These are phyloP conservation scores for Zoysia japonica DNA, from an alignment of 176 grass and related monocot genomes.

Conservation along the genomic window DNA sequence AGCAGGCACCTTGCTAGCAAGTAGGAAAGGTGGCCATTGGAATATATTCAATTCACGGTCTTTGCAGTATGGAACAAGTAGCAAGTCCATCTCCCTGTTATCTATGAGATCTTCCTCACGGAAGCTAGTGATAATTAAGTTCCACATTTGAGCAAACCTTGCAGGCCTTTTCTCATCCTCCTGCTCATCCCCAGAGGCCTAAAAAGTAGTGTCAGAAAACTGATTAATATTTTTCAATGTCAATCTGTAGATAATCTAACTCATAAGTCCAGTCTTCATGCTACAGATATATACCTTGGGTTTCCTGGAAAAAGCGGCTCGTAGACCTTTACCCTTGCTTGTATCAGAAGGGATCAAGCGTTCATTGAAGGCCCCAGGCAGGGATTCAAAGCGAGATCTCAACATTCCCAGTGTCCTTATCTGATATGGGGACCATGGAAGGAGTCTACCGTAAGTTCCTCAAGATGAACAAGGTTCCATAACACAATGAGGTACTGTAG, in stretches of 20 bases:
- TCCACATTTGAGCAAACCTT: conserved; percentile 99
- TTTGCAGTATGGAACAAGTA: conserved; percentile 95
- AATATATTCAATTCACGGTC: conserved; percentile 79
- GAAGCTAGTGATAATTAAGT: conserved; percentile 86
- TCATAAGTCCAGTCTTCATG: neutral
- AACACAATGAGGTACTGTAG: neutral
- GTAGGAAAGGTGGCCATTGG: conserved; percentile 97
- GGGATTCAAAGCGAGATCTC: conserved; percentile 82
- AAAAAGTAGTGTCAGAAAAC: conserved; percentile 27
- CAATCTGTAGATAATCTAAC: conserved; percentile 33
- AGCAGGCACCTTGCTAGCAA: conserved; percentile 88
- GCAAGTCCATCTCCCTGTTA: conserved; percentile 91
- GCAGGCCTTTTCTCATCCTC: conserved; percentile 71
- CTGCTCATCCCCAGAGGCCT: conserved; percentile 48
- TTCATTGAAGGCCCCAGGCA: conserved; percentile 74
- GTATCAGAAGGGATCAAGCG: conserved; percentile 74
- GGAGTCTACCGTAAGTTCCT: conserved; percentile 33
- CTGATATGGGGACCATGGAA: conserved; percentile 47
- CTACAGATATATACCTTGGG: conserved; percentile 45
- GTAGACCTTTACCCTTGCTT: conserved; percentile 62
- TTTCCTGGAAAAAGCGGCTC: conserved; percentile 62
- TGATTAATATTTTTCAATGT: conserved; percentile 15
- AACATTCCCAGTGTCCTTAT: conserved; percentile 94
- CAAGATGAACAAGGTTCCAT: conserved; percentile 29
- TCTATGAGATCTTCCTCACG: conserved; percentile 94